Conservation (phyloP, 371 early-diverging fungal genomes). For the Parasitella parasitica region DNA sequence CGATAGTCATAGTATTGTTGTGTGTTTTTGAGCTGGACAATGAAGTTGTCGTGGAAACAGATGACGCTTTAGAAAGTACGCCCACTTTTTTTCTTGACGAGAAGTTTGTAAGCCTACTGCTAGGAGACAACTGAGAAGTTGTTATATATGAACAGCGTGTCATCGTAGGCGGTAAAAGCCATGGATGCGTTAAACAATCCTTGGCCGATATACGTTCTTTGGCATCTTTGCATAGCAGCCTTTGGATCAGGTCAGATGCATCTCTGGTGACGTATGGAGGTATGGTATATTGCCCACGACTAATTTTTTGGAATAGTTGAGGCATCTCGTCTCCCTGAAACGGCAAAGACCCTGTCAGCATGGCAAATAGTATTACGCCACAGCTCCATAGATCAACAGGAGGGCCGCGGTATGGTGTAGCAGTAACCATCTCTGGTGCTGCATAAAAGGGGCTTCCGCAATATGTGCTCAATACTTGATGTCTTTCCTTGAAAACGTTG, state of each 20-base stretch:
- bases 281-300: constrained; percentile 53
- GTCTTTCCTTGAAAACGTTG: constrained; percentile 68
- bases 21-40: neutral
- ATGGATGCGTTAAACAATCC: constrained; percentile 74
- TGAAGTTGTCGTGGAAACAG: neutral
- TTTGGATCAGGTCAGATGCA: constrained; percentile 52
- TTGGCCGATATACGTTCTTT: constrained; percentile 70
- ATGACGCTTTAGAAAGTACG: neutral
- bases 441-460: constrained; percentile 95
- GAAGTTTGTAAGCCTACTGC: constrained; percentile 9
- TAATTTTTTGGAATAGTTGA: constrained; percentile 67
- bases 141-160: constrained; percentile 1
- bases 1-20: neutral
- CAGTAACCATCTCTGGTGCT: constrained; percentile 82
- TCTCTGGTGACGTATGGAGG: constrained; percentile 46
- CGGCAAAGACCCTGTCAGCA: constrained; percentile 77
- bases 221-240: constrained; percentile 60
- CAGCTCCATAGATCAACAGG: constrained; percentile 80
- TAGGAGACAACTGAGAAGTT: constrained; percentile 15
- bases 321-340: constrained; percentile 81
- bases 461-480: constrained; percentile 85
- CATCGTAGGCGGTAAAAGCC: constrained; percentile 49
- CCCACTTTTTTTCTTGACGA: constrained; percentile 10
- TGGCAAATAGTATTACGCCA: constrained; percentile 77
- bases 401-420: constrained; percentile 72